Evolutionary conservation across 495 filamentous ascomycete species (phyloP), one percentile per base, ranked within the genome.

Genomic region (Cercophora samala): DNA sequence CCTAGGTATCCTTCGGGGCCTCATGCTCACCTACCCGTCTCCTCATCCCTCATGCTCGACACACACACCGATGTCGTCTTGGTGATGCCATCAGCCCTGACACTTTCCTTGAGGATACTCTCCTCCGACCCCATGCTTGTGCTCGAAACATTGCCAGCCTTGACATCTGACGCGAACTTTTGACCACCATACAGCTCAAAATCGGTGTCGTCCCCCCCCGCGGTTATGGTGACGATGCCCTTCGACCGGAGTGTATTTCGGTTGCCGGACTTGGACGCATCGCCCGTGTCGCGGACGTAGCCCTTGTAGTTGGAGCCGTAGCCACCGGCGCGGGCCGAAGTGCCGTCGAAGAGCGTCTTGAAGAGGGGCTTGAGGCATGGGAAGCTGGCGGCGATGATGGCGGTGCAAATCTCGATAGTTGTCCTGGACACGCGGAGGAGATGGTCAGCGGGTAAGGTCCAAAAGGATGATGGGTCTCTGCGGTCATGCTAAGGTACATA

Each of bases 301-400:
- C 63, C 63, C 42, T 66, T 64, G 64, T 64, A 69, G 21, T 59
- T 66, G 68, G 59, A 62, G 21, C 54, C 59, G 59, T 37, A 56
- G 60, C 26, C 51, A 21, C 42, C n/a, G 37, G 17, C 37, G 52
- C 22, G 46, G 8, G 56, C 68, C 4, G 65, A 67, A 5, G 65
- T n/a, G 65, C 58, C 63, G 26, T 65, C 62, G 53, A 70, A 32
- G n/a, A 70, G 51, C 58, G 56, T 60, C 52, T 66, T 66, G 65
- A 70, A 70, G 65, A 70, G 62, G 3, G 69, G 69, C 19, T 63
- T 64, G n/a, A 70, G 62, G 42, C 51, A 59, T 11, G 69, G 69
- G 62, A 68, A 26, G 63, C 46, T 62, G 63, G 69, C 69, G 52
- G 69, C 69, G 29, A 70, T 64, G 22, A 70, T 70, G 51, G 65